phyloP scores from a whole-genome alignment of 2,329 filamentous ascomycete genomes.

The Westerdykella aurantiaca region DNA sequence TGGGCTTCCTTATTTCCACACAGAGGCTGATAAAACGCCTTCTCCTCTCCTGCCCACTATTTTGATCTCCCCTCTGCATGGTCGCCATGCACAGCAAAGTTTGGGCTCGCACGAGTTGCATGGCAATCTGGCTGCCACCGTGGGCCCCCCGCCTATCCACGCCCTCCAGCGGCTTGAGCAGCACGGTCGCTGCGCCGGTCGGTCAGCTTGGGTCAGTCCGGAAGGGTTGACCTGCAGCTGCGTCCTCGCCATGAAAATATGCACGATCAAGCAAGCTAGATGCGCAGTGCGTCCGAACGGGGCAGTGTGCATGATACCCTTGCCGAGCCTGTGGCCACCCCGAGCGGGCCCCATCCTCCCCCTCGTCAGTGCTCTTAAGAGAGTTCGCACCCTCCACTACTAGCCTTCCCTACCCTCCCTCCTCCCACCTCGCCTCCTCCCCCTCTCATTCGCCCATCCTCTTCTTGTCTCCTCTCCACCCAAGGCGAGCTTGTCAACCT shows the following conservation, averaged over 20 bases:
- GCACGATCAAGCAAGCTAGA: conserved; percentile 33
- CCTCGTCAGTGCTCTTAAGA: conserved; percentile 34
- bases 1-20: conserved; percentile 19
- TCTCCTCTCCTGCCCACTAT: conserved; percentile 9
- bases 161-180: conserved; percentile 20
- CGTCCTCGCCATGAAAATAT: conserved; percentile 29
- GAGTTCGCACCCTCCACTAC: conserved; percentile 32
- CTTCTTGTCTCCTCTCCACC: conserved; percentile 33
- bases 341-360: conserved; percentile 27
- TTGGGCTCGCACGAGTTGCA: conserved; percentile 2
- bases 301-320: conserved; percentile 37
- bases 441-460: conserved; percentile 38
- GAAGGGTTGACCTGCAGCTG: conserved; percentile 27
- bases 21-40: conserved; percentile 23
- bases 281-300: conserved; percentile 31
- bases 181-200: conserved; percentile 26
- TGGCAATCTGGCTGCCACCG: conserved; percentile 29
- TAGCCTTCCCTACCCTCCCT: conserved; percentile 37
- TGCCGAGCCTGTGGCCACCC: conserved; percentile 33
- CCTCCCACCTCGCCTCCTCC: conserved; percentile 41
- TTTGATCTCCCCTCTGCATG: conserved; percentile 33
- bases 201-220: conserved; percentile 34
- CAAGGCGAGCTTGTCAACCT: conserved; percentile 33
- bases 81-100: conserved; percentile 16
- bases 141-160: conserved; percentile 31